phyloP scores from a whole-genome alignment of 495 filamentous ascomycete species.

The Talaromyces wortmannii region DNA sequence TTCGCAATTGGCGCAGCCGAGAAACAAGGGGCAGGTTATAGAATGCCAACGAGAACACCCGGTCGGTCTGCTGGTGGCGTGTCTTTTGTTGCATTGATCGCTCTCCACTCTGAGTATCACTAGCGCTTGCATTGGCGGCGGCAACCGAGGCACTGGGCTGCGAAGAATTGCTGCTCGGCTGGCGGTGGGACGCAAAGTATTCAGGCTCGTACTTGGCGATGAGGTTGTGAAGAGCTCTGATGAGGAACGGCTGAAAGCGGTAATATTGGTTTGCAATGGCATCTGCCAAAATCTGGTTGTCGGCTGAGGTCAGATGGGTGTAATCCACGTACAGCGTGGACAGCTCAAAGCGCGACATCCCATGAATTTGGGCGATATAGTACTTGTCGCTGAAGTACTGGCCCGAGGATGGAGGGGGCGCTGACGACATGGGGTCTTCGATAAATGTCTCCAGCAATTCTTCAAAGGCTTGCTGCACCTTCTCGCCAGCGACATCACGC shows the following conservation, averaged over 20 bases:
- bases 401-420: constrained; percentile 66
- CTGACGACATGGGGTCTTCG: constrained; percentile 69
- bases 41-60: constrained; percentile 89
- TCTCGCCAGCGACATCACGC: constrained; percentile 80
- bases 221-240: constrained; percentile 81
- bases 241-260: constrained; percentile 89
- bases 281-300: constrained; percentile 68
- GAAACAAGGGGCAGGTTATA: constrained; percentile 96
- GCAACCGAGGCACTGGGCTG: constrained; percentile 61
- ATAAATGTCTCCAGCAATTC: constrained; percentile 80
- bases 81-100: constrained; percentile 49
- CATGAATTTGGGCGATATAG: constrained; percentile 93
- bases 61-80: constrained; percentile 92
- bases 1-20: constrained; percentile 80
- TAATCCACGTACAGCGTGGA: constrained; percentile 98
- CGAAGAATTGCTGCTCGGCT: constrained; percentile 55
- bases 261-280: constrained; percentile 90
- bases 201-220: constrained; percentile 90
- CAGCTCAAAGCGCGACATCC: constrained; percentile 75
- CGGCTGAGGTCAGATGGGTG: constrained; percentile 67
- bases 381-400: constrained; percentile 74
- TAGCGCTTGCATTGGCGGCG: constrained; percentile 59
- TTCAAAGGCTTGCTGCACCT: constrained; percentile 79
- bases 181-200: constrained; percentile 86
- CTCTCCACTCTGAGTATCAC: constrained; percentile 41